Evolutionary conservation across 352 stramenopile genomes (phyloP), one percentile per base, ranked within the genome.

Genomic region (Phytophthora brassicae): DNA sequence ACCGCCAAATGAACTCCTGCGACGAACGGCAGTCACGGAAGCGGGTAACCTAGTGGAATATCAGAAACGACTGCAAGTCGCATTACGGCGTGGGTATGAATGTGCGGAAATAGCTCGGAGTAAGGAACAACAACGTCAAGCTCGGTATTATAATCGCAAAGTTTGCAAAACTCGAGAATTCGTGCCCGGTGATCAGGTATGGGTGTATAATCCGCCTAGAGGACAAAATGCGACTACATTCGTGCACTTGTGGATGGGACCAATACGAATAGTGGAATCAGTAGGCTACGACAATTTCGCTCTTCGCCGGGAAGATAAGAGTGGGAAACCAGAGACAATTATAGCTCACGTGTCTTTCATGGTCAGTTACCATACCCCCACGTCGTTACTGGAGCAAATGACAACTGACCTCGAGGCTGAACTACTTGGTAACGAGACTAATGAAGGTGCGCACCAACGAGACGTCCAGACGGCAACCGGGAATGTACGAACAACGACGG

Each of bases 221-320:
- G 51, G 39, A 4, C 24, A 17, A 6, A 59, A 49, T 4, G 51
- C 51, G 3, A 59, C 51, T 4, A 59, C 49, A 13, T 59, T 59
- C 13, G 51, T 51, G 0, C 38, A 59, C 39, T 12, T 28, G 4
- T 51, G 26, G 39, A 42, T 50, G 24, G 51, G 39, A 4, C 38
- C 39, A 2, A 26, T 59, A 16, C 14, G 51, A 1, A 33, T 50
- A 1, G 13, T 59, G 2, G 51, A 59, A 14, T 13, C 26, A 1
- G 26, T 17, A 6, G 51, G 51, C 0, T 59, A 50, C 3, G 39
- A 59, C 0, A 50, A 50, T 16, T 50, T 44, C 28, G 14, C 48
- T 1, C 36, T 59, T 2, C 19, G 2, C 0, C 24, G 38, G 3
- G 53, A 60, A 24, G 53, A 59, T 11, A 59, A 44, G 17, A 35